Base-by-base conservation (phyloP, 2,329 filamentous ascomycete genomes). In the Diplodia mutila region DNA sequence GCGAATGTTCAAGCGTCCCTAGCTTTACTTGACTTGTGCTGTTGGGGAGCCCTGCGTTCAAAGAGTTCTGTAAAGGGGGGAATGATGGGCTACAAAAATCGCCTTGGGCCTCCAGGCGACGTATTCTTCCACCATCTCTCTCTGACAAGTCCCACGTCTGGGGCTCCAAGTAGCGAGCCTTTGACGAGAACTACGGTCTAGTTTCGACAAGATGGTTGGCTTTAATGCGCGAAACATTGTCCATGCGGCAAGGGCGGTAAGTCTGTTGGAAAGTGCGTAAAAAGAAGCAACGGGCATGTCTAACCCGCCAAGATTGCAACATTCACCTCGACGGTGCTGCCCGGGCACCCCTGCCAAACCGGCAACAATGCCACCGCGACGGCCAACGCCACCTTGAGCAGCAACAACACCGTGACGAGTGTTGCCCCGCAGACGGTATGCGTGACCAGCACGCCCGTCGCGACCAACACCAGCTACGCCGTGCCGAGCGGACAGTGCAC, bases 141-240 rank as follows among this genome's bases (percentile, higher is more conserved):
- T n/a, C n/a, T n/a, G n/a, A n/a, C n/a, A n/a, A n/a, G n/a, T 25
- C 48, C 42, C 25, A 29, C 27, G 27, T 39, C n/a, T n/a, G 9
- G 8, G 54, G 54, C 54, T 59, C 21, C 54, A 59, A 11, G 42
- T 25, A 16, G 54, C 18, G 54, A 12, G 23, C 21, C 21, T 42
- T 59, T 42, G 27, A 37, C 29, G 18, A 37, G 21, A 5, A 12
- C n/a, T 46, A 7, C 42, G n/a, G n/a, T n/a, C n/a, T n/a, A n/a
- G n/a, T n/a, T n/a, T n/a, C 3, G 18, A 29, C 61, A 64, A 52
- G 25, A 64, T 64, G 61, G 61, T 64, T 25, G 61, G 42, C 1
- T 52, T 52, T 25, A 27, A 34, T 27, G 14, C 48, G 7, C 25
- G 27, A 5, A 16, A 25, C 39, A 2, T 48, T 14, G n/a, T 25